Conservation (phyloP, 2,329 filamentous ascomycete species). For the Monosporascus sp. region DNA sequence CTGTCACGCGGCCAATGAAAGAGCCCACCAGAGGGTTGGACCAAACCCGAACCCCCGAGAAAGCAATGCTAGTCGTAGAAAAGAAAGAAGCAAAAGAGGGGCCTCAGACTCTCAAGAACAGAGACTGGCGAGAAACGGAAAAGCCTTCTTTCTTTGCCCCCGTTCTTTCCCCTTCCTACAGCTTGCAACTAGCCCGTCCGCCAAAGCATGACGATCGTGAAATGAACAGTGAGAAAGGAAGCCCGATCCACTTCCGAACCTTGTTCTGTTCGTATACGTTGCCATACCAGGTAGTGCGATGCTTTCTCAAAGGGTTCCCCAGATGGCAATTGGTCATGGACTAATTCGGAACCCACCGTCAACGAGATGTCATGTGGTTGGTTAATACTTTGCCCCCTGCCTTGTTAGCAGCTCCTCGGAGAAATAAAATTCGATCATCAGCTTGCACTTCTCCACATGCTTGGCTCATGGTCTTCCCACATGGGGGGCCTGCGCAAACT, state of each 20-base stretch:
- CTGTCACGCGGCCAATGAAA: slow-evolving; percentile 17
- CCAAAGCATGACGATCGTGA: too few relatives aligned
- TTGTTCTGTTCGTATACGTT: too few relatives aligned
- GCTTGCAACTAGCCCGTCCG: too few relatives aligned
- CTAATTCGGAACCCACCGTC: slow-evolving; percentile 10
- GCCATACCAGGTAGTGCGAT: too few relatives aligned
- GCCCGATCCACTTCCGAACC: too few relatives aligned
- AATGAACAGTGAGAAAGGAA: too few relatives aligned
- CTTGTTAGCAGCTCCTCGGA: slow-evolving; percentile 16
- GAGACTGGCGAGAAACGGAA: too few relatives aligned
- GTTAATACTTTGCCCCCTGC: neutral
- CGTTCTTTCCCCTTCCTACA: too few relatives aligned
- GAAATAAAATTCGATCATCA: slow-evolving; percentile 15
- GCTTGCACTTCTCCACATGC: slow-evolving; percentile 13
- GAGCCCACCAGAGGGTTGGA: slow-evolving; percentile 3
- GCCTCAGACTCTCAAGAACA: too few relatives aligned
- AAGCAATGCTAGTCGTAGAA: neutral
- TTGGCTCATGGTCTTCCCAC: slow-evolving; percentile 4
- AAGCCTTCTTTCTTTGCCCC: too few relatives aligned
- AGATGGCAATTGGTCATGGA: neutral
- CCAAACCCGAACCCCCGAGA: neutral
- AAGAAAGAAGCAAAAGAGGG: too few relatives aligned
- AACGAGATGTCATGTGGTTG: slow-evolving; percentile 3
- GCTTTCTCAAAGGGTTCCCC: neutral
- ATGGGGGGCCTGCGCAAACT: neutral